phyloP scores from a whole-genome alignment of 192 early-diverging fungal genomes.

The Dissophora ornata region DNA sequence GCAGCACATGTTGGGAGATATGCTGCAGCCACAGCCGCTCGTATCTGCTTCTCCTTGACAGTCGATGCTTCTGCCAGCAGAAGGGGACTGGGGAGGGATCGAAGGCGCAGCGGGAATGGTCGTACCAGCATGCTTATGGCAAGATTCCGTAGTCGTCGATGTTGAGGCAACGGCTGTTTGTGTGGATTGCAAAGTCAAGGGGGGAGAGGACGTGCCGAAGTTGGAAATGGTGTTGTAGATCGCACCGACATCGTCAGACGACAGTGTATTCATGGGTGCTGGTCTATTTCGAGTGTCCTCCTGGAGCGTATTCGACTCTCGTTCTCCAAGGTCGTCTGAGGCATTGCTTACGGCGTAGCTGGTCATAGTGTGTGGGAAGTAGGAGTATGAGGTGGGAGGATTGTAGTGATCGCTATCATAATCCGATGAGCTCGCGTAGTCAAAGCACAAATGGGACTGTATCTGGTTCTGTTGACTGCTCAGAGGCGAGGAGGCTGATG shows the following conservation, averaged over 20 bases:
- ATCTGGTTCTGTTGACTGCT: neutral
- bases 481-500: neutral
- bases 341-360: conserved; percentile 9
- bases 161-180: neutral
- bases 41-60: neutral
- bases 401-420: conserved; percentile 36
- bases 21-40: conserved; percentile 36
- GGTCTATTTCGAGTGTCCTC: neutral
- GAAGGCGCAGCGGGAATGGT: conserved; percentile 1
- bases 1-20: conserved; percentile 50
- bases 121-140: conserved; percentile 2
- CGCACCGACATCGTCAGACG: conserved; percentile 1
- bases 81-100: neutral
- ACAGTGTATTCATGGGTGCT: neutral
- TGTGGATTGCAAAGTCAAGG: neutral
- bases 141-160: neutral
- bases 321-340: conserved; percentile 17
- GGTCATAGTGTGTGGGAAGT: conserved; percentile 14
- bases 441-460: conserved; percentile 29
- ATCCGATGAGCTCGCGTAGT: conserved; percentile 42
- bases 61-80: neutral
- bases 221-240: neutral
- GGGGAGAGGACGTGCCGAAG: conserved; percentile 1
- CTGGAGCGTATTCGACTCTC: neutral
- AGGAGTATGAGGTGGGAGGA: conserved; percentile 12